phyloP scores from a whole-genome alignment of 768 basidiomycete genomes.

The Termitomyces sp. region DNA sequence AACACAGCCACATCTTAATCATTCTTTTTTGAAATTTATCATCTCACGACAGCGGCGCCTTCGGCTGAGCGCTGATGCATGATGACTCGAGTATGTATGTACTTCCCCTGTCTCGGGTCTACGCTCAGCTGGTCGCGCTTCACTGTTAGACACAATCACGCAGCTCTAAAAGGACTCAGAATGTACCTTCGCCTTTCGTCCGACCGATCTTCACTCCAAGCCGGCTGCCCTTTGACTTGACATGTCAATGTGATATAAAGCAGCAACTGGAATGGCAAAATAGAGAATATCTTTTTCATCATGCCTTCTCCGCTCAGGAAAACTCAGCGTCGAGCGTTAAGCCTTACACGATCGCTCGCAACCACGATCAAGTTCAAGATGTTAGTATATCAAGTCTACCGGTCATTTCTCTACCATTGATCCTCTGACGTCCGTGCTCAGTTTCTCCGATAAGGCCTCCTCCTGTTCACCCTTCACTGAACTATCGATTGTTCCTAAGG shows the following conservation, averaged over 20 bases:
- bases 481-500: conserved; percentile 9
- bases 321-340: conserved; percentile 43
- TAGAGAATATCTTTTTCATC: conserved; percentile 2
- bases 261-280: conserved; percentile 3
- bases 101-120: too few relatives aligned
- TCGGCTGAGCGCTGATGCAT: too few relatives aligned
- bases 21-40: too few relatives aligned
- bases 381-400: conserved; percentile 17
- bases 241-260: conserved; percentile 13
- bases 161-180: conserved; percentile 9
- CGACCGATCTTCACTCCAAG: conserved; percentile 16
- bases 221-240: conserved; percentile 12
- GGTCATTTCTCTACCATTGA: too few relatives aligned
- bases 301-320: conserved; percentile 36
- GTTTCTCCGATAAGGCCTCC: conserved; percentile 12
- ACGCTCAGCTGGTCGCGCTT: too few relatives aligned
- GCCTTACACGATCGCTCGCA: conserved; percentile 48
- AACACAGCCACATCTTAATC: too few relatives aligned
- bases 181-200: conserved; percentile 12
- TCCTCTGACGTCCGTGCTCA: not conserved
- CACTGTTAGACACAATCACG: conserved; percentile 2
- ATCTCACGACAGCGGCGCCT: too few relatives aligned
- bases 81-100: too few relatives aligned
- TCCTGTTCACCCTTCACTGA: conserved; percentile 13
- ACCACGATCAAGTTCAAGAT: conserved; percentile 39